These are phyloP conservation scores for Blastocystis hominis DNA, from an alignment of 352 stramenopile species.

Conservation along the genomic window DNA sequence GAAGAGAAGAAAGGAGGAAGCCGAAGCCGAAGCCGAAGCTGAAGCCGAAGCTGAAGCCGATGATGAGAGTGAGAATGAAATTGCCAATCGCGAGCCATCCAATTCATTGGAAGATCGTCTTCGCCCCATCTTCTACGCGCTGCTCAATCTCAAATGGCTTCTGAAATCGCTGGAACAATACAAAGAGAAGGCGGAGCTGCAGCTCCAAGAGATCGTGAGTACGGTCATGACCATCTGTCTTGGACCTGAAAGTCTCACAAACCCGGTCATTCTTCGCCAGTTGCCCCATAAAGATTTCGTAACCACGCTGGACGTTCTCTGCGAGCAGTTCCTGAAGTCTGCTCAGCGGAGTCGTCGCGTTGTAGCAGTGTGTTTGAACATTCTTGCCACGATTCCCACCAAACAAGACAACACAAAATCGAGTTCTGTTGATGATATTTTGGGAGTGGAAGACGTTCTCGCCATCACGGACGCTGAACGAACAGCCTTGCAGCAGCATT, in stretches of 20 bases:
- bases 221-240: slow-evolving; percentile 24
- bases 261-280: not conserved
- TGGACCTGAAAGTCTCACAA: not conserved
- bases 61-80: not conserved
- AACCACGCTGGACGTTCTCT: slow-evolving; percentile 5
- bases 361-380: not conserved
- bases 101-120: not conserved
- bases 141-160: slow-evolving; percentile 28
- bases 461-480: not conserved
- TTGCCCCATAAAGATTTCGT: slow-evolving; percentile 11
- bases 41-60: not conserved
- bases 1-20: not conserved
- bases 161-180: not conserved
- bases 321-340: slow-evolving; percentile 25
- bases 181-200: not conserved
- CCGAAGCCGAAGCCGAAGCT: too few relatives aligned
- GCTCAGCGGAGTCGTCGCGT: not conserved
- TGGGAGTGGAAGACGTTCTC: not conserved
- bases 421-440: not conserved
- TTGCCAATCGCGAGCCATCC: not conserved
- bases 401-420: not conserved
- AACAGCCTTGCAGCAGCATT: not conserved
- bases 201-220: slow-evolving; percentile 25
- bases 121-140: not conserved
- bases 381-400: slow-evolving; percentile 13